A percentile compares a stretch with the other conserved stretches of the same genome.
phyloP scores from a whole-genome alignment of 768 basidiomycete genomes.

The Collybiopsis confluens region DNA sequence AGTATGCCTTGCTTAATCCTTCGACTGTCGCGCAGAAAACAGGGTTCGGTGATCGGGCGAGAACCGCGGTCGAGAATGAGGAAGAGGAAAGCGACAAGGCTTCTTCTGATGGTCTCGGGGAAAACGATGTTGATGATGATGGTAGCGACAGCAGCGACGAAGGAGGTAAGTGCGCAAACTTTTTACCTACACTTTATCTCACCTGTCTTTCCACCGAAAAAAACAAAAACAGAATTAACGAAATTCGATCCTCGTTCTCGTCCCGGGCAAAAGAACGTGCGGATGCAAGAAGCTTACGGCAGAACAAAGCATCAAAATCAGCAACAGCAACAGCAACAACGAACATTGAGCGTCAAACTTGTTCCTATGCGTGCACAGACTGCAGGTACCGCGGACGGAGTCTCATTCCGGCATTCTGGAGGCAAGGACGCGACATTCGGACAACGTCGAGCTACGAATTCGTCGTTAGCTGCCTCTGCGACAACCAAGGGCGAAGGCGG shows the following conservation, averaged over 20 bases:
- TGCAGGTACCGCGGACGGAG: conserved; percentile 19
- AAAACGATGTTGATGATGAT: conserved; percentile 41
- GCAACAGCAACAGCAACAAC: no score
- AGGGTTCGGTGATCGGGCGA: conserved; percentile 30
- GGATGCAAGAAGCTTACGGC: conserved; percentile 40
- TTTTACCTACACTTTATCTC: conserved; percentile 3
- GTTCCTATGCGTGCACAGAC: conserved; percentile 57
- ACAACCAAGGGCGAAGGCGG: no score
- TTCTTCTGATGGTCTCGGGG: conserved; percentile 54
- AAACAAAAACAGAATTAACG: conserved; percentile 43
- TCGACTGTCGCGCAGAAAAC: conserved; percentile 60
- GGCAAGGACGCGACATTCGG: conserved; percentile 66
- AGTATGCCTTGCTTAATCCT: conserved; percentile 92
- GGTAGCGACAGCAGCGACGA: conserved; percentile 53
- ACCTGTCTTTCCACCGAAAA: background rate
- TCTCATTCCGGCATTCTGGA: conserved; percentile 16
- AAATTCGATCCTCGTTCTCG: conserved; percentile 46
- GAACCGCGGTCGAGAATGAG: conserved; percentile 85
- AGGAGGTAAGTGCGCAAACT: conserved; percentile 35
- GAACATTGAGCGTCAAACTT: conserved; percentile 53
- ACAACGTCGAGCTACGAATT: conserved; percentile 46
- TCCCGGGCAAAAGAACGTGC: conserved; percentile 44
- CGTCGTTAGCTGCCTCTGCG: conserved; percentile 11
- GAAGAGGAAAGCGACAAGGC: conserved; percentile 79
- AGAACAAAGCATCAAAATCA: conserved; percentile 38